These are phyloP conservation scores for Sungouiella thailandica DNA, from an alignment of 805 yeast species.

Conservation along the genomic window DNA sequence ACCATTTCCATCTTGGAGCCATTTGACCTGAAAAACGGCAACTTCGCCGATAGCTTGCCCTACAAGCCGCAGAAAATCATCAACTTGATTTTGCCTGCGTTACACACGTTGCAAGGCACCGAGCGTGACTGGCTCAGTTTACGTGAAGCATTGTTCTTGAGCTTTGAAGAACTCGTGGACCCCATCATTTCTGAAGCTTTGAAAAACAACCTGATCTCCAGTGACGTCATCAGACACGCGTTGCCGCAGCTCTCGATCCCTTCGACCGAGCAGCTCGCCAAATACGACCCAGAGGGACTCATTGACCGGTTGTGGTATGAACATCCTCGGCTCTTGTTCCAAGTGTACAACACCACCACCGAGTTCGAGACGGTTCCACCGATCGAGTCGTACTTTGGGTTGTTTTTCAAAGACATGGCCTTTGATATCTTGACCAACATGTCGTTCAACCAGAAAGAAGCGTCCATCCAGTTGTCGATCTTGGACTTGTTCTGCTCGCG, in stretches of 20 bases:
- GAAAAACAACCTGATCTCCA: slow-evolving; percentile 32
- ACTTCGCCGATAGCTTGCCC: slow-evolving; percentile 34
- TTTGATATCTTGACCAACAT: slow-evolving; percentile 71
- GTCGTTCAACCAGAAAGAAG: slow-evolving; percentile 86
- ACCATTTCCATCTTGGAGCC: slow-evolving; percentile 29
- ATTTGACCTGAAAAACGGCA: slow-evolving; percentile 28
- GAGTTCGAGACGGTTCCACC: slow-evolving; percentile 56
- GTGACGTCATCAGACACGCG: slow-evolving; percentile 34
- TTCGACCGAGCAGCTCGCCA: slow-evolving; percentile 12
- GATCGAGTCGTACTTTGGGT: slow-evolving; percentile 34
- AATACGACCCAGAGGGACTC: slow-evolving; percentile 22
- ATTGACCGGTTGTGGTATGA: slow-evolving; percentile 62
- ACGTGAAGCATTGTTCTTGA: slow-evolving; percentile 25
- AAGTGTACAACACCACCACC: slow-evolving; percentile 51
- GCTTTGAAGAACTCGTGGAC: slow-evolving; percentile 25
- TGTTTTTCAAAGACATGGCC: slow-evolving; percentile 69
- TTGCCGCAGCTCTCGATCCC: slow-evolving; percentile 39
- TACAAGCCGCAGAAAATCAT: slow-evolving; percentile 48
- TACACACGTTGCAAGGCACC: slow-evolving; percentile 26
- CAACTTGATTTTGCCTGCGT: slow-evolving; percentile 48
- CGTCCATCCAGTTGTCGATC: slow-evolving; percentile 74
- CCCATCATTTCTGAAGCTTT: slow-evolving; percentile 33
- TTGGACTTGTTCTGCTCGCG: slow-evolving; percentile 68
- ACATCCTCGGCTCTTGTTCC: slow-evolving; percentile 55
- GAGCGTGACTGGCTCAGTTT: slow-evolving; percentile 38